Evolutionary conservation across 331 rosid species (phyloP).

Genomic region (Phaseolus coccineus): DNA sequence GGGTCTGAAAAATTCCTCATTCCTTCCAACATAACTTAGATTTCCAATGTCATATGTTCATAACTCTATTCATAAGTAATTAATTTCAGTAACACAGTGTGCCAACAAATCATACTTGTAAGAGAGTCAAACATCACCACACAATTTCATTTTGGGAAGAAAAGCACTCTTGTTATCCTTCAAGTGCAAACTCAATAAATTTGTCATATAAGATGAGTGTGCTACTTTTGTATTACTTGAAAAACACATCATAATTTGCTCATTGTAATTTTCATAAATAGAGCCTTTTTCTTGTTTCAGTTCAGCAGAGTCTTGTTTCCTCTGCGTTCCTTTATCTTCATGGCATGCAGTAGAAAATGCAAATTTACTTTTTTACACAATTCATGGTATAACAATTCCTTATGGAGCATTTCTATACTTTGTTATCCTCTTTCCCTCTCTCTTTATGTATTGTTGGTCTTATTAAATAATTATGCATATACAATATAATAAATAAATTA

Average conservation of each 20-base stretch:
- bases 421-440: too few species aligned
- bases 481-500: too few species aligned
- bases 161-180: slow-evolving; percentile 13
- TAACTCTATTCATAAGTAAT: slow-evolving; percentile 3
- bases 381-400: too few species aligned
- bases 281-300: not conserved
- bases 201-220: slow-evolving; percentile 37
- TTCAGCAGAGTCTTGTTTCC: not conserved
- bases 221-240: slow-evolving; percentile 16
- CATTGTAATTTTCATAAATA: slow-evolving; percentile 24
- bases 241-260: slow-evolving; percentile 24
- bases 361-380: too few species aligned
- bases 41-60: slow-evolving; percentile 2
- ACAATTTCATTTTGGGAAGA: slow-evolving; percentile 37
- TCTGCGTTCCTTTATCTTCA: slow-evolving; percentile 17
- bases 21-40: slow-evolving; percentile 61
- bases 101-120: slow-evolving; percentile 24
- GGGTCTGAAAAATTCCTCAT: slow-evolving; percentile 44
- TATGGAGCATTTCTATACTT: too few species aligned
- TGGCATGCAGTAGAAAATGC: not conserved
- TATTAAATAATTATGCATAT: too few species aligned
- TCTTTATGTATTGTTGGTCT: too few species aligned
- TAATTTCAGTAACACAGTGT: slow-evolving; percentile 19
- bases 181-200: slow-evolving; percentile 30
- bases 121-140: slow-evolving; percentile 25